A percentile compares a stretch with the other conserved stretches of the same genome.
These are phyloP conservation scores for Schrenkiella parvula DNA, from an alignment of 345 rosid species.

Conservation along the genomic window DNA sequence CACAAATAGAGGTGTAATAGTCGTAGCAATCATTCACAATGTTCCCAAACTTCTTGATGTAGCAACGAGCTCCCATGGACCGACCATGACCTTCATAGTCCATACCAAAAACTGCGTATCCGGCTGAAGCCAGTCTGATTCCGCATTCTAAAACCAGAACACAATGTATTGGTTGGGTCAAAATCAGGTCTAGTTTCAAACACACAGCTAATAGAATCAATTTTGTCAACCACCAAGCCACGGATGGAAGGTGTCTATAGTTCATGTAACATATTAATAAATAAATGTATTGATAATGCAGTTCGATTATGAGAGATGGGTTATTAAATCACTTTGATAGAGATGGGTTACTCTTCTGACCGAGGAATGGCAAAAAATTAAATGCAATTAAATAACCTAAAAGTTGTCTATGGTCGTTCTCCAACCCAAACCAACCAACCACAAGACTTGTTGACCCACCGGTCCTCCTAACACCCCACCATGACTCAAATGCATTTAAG, in stretches of 20 bases:
- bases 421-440: constrained; percentile 30
- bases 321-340: neutral
- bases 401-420: constrained; percentile 9
- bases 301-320: neutral
- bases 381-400: neutral
- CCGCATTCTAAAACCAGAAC: constrained; percentile 59
- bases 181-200: neutral
- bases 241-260: neutral
- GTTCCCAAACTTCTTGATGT: constrained; percentile 83
- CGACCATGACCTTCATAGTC: constrained; percentile 96
- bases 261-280: neutral
- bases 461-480: neutral
- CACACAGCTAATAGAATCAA: neutral
- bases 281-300: neutral
- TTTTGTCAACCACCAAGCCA: constrained; percentile 18
- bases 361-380: neutral
- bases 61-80: constrained; percentile 86
- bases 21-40: constrained; percentile 70
- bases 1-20: constrained; percentile 74
- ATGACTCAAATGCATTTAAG: constrained; percentile 25
- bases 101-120: constrained; percentile 83
- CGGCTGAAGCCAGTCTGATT: constrained; percentile 65
- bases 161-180: neutral
- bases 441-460: constrained; percentile 31
- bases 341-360: neutral